Base-by-base conservation (phyloP, 257 asterid species). In the Scutellaria minor region DNA sequence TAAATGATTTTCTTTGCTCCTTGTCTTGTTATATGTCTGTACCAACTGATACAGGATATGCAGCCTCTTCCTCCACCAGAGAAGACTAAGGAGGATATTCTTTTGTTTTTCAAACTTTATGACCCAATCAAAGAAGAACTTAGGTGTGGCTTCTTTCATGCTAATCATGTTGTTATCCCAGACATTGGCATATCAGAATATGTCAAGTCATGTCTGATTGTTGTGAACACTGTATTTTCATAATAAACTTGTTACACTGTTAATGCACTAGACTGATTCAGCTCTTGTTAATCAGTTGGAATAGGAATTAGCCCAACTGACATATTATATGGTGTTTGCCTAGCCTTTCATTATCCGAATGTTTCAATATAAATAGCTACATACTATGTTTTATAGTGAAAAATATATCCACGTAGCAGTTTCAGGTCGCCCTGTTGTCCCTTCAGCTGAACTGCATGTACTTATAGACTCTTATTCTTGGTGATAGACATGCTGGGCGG, bases 51-150 rank as follows among this genome's bases (percentile, higher is more conserved):
- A 75, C 58, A 90, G 97, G 96, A 85, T 75, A 70, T 79, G 83
- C 82, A 64, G 73, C 92, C 96, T 31, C 66, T 85, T 52, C 82
- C 88, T 77, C 88, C 86, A 64, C 88, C 83, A 44, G 88, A 81
- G 74, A 90, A 86, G 75, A 77, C 79, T 47, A 90, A 87, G 85
- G 96, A 88, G 8, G 93, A 90, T 63, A 88, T 90, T 65, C 85
- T 90, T 78, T 82, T 90, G 78, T 87, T 85, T 79, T 88, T 90
- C 82, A 88, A 90, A 75, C 85, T 83, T 60, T 87, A 88, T 62
- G 96, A 90, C 57, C 97, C 97, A 72, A 63, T 71, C 72, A 87
- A 85, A 75, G 96, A 88, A 79, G 88, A 86, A 75, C 77, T 90
- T 20, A 76, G 93, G 94, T 85, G 80, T 50, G 60, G 37, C 13